Evolutionary conservation across 441 rosid species (phyloP).

Genomic region (Macaranga tanarius): DNA sequence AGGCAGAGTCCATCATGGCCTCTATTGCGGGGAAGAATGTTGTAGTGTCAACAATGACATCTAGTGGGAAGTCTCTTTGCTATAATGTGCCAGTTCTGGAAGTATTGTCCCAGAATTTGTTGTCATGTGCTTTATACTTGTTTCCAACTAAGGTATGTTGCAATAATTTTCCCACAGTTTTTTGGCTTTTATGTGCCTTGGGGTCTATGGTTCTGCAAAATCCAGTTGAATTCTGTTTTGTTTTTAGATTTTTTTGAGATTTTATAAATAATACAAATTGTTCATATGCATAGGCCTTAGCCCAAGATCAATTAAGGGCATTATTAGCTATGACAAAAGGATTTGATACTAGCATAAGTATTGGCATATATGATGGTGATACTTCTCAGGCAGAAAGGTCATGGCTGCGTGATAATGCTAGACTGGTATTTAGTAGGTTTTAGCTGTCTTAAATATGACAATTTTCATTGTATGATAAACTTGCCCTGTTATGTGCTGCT

Average conservation of each 20-base stretch:
- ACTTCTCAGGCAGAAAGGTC: constrained; percentile 65
- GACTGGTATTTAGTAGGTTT: constrained; percentile 59
- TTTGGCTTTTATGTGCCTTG: constrained; percentile 9
- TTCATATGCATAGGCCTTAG: constrained; percentile 71
- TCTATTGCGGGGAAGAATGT: constrained; percentile 81
- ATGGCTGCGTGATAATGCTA: constrained; percentile 69
- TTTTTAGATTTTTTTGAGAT: constrained; percentile 4
- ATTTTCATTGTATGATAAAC: constrained; percentile 6
- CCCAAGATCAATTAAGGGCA: constrained; percentile 94
- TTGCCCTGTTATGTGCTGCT: constrained; percentile 24
- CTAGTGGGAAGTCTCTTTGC: constrained; percentile 99
- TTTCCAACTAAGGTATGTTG: constrained; percentile 87
- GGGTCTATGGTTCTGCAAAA: not conserved
- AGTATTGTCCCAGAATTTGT: constrained; percentile 58
- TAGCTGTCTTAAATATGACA: constrained; percentile 12
- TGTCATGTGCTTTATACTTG: constrained; percentile 81
- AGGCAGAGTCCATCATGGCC: constrained; percentile 82
- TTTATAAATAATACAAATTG: constrained; percentile 16
- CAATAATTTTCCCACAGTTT: not conserved
- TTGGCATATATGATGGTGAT: constrained; percentile 96
- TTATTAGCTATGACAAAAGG: constrained; percentile 51
- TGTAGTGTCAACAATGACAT: constrained; percentile 91
- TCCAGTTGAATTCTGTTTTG: not conserved
- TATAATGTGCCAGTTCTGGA: constrained; percentile 93
- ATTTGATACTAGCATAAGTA: constrained; percentile 47